Percentiles rank a stretch among this genome's conserved stretches.
These are phyloP conservation scores for Candolleomyces aberdarensis DNA, from an alignment of 768 basidiomycete species.

Conservation along the genomic window DNA sequence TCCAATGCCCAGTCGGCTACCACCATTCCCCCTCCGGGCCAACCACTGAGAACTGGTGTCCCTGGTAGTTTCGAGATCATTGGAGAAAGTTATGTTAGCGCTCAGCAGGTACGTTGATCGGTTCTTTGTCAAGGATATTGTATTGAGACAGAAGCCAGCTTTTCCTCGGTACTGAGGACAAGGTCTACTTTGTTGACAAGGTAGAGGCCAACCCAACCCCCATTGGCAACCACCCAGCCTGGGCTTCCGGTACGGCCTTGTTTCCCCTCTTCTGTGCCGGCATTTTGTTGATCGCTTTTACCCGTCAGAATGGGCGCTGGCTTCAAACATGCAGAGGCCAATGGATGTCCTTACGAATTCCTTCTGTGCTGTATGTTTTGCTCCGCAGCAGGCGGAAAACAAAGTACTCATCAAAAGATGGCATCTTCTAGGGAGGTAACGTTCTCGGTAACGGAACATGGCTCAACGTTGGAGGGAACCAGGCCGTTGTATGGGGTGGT, in stretches of 20 bases:
- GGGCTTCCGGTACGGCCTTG: conserved; percentile 57
- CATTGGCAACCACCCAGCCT: conserved; percentile 69
- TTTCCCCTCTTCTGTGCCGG: neutral
- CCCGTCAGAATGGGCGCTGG: conserved; percentile 52
- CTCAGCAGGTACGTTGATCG: conserved; percentile 57
- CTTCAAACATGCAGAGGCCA: conserved; percentile 52
- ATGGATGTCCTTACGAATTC: conserved; percentile 80
- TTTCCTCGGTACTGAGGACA: conserved; percentile 48
- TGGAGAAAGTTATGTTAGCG: conserved; percentile 68
- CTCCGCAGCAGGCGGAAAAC: neutral
- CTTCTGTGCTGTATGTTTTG: conserved; percentile 69
- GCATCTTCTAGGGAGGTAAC: conserved; percentile 40
- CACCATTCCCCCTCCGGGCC: conserved; percentile 42
- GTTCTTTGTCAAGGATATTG: neutral
- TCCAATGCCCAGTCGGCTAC: conserved; percentile 24
- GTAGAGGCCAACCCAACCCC: conserved; percentile 66
- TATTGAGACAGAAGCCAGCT: conserved; percentile 26
- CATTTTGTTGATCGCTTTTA: conserved; percentile 2
- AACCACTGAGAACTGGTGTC: conserved; percentile 44
- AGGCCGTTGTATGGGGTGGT: conserved; percentile 64
- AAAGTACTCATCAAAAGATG: neutral
- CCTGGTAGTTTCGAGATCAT: conserved; percentile 63
- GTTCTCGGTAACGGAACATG: conserved; percentile 79
- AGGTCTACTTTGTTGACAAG: conserved; percentile 71
- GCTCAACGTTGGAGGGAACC: conserved; percentile 76